Base-by-base conservation (phyloP, 2,329 filamentous ascomycete genomes). In the Exophiala lecanii-corni region DNA sequence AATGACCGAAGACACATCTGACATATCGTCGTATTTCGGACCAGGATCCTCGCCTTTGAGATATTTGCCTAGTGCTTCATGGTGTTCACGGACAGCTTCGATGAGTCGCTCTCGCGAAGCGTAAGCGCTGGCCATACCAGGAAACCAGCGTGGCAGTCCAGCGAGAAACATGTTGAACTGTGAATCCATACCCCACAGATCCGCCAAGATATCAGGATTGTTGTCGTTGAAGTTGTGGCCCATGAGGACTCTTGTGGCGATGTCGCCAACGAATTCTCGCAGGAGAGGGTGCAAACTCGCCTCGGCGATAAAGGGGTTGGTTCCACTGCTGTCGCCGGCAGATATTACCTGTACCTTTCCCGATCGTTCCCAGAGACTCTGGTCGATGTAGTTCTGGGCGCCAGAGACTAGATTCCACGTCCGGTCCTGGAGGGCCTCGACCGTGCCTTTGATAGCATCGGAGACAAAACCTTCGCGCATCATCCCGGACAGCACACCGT, bases 311-410 rank as follows among this genome's bases (percentile, higher is more conserved):
- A 64, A 60, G 17, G 33, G 33, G 9, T 35, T 35, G 2, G 20
- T n/a, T 6, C 30, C 26, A 23, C 37, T 43, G 12, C 58, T 47
- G 23, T 57, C 54, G 15, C 40, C 30, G 2, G 63, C 52, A 12
- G 72, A 70, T 3, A 65, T 57, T 7, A 68, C 59, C 2, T 62
- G 61, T 1, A 74, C 64, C 7, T 68, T 60, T 13, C 66, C 70
- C n/a, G 59, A 63, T 23, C 76, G 71, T 57, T 84, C 81, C 80
- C 81, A 84, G 2, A 67, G 66, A 53, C 71, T 70, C 47, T 82
- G 76, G 55, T 84, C 80, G 17, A 84, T 76, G 2, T 72, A 63
- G 13, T 76, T 80, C 5, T 70, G 65, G 26, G 70, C 72, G 53
- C 80, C 81, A 1, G 77, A 78, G 28, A 82, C 70, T 23, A 84